Evolutionary conservation across 768 basidiomycete species (phyloP), one percentile per base, ranked within the genome.

Genomic region (Coprinopsis cinerea): DNA sequence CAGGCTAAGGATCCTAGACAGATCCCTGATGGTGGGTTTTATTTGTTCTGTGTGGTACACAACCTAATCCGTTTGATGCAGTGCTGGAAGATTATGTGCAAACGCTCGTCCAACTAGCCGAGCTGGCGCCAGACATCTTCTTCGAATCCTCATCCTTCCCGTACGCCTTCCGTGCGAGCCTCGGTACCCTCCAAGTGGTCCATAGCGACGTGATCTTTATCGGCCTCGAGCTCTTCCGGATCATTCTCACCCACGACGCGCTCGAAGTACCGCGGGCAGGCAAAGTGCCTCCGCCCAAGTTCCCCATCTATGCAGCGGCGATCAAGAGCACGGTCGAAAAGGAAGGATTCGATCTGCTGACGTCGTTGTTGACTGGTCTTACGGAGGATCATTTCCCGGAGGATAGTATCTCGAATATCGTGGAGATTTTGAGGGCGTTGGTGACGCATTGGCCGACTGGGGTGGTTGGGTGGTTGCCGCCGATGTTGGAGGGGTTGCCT

Each of bases 61-160:
- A 4, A 7, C 14, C 34, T 23, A 46, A 15, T 41, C n/a, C 11
- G 53, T 24, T n/a, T 39, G 18, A 28, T 48, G 18, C 14, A 42
- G 96, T 97, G 23, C 70, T 99, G 59, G 95, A 98, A 64, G 96
- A 99, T 62, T 98, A 94, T 57, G 62, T 92, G 45, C 92, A 91
- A 54, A 76, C 92, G 67, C 67, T 92, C 13, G 65, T 83, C 47
- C 81, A 83, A 55, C 70, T 93, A 59, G 65, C 84, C 43, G 78
- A 83, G 36, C 67, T 75, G 55, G 72, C 78, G 0, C 91, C 95
- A 4, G 82, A 87, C 45, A 69, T 89, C 36, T 79, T 93, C 55
- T 87, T 95, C 69, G 73, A 82, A 53, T 89, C 90, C 1, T 70
- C 85, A 4, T 75, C 80, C 11, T 89, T 97, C 66, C 81, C 88